Evolutionary conservation across 306 rosid species (phyloP).

Genomic region (Inga laurina): DNA sequence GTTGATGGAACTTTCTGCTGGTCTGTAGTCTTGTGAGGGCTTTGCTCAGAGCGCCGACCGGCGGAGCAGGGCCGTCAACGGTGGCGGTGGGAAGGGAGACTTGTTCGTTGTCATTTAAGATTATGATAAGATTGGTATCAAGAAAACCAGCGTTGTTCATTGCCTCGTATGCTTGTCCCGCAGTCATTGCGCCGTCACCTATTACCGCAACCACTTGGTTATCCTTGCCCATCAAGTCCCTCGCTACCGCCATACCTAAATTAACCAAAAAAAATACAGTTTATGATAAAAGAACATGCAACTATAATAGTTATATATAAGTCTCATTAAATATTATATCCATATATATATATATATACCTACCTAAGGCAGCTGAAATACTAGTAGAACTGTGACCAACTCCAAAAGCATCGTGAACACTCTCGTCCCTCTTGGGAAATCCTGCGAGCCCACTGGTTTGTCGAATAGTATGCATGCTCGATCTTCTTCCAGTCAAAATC

Average conservation of each 20-base stretch:
- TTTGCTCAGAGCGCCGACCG: slow-evolving; percentile 70
- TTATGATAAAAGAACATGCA: neutral
- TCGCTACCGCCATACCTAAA: slow-evolving; percentile 71
- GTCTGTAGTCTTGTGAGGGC: slow-evolving; percentile 51
- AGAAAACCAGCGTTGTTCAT: slow-evolving; percentile 76
- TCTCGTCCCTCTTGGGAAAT: slow-evolving; percentile 71
- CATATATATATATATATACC: too few species aligned
- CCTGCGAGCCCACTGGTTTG: slow-evolving; percentile 68
- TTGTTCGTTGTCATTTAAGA: slow-evolving; percentile 67
- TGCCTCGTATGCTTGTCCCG: slow-evolving; percentile 75
- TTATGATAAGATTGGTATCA: slow-evolving; percentile 57
- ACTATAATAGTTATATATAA: neutral
- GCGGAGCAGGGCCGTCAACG: slow-evolving; percentile 55
- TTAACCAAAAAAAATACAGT: neutral
- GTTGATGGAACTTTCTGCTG: slow-evolving; percentile 42
- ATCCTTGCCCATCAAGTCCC: slow-evolving; percentile 57
- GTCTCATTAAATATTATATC: too few species aligned
- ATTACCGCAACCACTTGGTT: slow-evolving; percentile 66
- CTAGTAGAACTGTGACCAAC: slow-evolving; percentile 79
- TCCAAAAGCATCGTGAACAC: slow-evolving; percentile 71
- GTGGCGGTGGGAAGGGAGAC: slow-evolving; percentile 76
- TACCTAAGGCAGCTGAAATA: slow-evolving; percentile 52
- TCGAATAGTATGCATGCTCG: slow-evolving; percentile 65
- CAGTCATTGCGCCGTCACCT: slow-evolving; percentile 80
- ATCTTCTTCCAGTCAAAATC: slow-evolving; percentile 72